Conservation (phyloP, 257 asterid genomes). For the Vinca minor region DNA sequence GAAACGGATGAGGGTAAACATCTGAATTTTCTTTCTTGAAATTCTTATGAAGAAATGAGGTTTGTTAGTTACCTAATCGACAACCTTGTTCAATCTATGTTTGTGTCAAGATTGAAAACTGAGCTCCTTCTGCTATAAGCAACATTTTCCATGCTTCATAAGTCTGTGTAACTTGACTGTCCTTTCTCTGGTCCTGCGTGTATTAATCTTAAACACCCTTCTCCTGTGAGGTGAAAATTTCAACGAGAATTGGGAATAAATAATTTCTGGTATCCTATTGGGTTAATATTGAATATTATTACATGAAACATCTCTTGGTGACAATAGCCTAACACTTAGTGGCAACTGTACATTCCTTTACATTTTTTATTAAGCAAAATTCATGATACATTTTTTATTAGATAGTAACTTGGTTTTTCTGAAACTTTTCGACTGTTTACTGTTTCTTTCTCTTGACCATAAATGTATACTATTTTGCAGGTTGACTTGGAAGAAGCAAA, state of each 20-base stretch:
- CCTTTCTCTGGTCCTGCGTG: conserved; percentile 1
- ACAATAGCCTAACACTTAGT: too few species aligned
- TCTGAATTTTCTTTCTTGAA: background rate
- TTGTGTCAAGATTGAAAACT: background rate
- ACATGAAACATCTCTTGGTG: too few species aligned
- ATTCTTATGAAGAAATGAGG: background rate
- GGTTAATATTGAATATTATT: too few species aligned
- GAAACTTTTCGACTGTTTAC: background rate
- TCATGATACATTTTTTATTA: too few species aligned
- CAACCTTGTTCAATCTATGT: too few species aligned
- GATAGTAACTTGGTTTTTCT: background rate
- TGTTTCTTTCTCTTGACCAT: conserved; percentile 11
- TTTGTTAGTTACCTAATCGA: background rate
- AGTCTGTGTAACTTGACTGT: background rate
- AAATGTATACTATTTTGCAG: conserved; percentile 26
- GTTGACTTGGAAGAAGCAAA: conserved; percentile 89
- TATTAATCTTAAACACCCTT: too few species aligned
- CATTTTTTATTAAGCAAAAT: too few species aligned
- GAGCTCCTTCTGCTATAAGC: background rate
- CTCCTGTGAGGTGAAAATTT: too few species aligned
- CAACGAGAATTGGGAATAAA: too few species aligned
- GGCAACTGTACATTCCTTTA: too few species aligned
- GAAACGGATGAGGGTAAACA: conserved; percentile 90
- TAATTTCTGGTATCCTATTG: too few species aligned
- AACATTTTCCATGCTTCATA: background rate